Evolutionary conservation across 2,329 filamentous ascomycete species (phyloP).

Genomic region (Xylogone sp.): DNA sequence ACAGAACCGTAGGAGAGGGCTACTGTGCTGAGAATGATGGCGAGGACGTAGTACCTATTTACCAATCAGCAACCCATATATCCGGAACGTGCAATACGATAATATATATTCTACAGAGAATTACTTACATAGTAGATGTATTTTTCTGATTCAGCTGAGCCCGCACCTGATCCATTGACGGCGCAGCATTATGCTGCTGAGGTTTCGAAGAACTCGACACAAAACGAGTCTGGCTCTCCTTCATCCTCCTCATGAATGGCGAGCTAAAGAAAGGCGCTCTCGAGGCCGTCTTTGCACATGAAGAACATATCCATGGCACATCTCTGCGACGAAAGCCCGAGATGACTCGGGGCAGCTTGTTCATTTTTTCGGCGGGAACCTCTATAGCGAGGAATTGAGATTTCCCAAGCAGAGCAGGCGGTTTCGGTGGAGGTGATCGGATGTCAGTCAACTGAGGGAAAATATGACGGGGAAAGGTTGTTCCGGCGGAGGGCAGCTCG

Average conservation of each 20-base stretch:
- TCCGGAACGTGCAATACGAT: too few species aligned
- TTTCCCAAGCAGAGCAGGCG: not conserved
- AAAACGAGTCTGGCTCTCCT: slow-evolving; percentile 8
- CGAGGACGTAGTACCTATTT: slow-evolving; percentile 69
- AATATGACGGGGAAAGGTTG: slow-evolving; percentile 11
- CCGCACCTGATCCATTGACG: slow-evolving; percentile 61
- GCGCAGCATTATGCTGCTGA: slow-evolving; percentile 29
- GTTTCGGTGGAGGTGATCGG: slow-evolving; percentile 3
- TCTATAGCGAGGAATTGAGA: not conserved
- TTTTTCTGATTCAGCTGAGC: slow-evolving; percentile 66
- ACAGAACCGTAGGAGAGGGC: slow-evolving; percentile 80
- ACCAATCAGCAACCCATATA: not conserved
- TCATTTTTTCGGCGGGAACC: slow-evolving; percentile 15
- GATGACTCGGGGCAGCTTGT: slow-evolving; percentile 16
- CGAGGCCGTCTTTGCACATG: slow-evolving; percentile 18
- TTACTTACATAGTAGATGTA: slow-evolving; percentile 56
- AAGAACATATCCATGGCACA: slow-evolving; percentile 25
- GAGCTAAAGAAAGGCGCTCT: slow-evolving; percentile 20
- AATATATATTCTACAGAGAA: too few species aligned
- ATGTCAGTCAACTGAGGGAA: slow-evolving; percentile 8
- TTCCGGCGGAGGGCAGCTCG: slow-evolving; percentile 10
- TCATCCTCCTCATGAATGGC: slow-evolving; percentile 10
- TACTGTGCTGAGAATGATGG: slow-evolving; percentile 74
- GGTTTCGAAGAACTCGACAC: slow-evolving; percentile 23
- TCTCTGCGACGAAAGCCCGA: slow-evolving; percentile 17